Percentiles rank a stretch among this genome's conserved stretches.
phyloP scores from a whole-genome alignment of 176 grass and related monocot species.

The Oryza glumipatula region DNA sequence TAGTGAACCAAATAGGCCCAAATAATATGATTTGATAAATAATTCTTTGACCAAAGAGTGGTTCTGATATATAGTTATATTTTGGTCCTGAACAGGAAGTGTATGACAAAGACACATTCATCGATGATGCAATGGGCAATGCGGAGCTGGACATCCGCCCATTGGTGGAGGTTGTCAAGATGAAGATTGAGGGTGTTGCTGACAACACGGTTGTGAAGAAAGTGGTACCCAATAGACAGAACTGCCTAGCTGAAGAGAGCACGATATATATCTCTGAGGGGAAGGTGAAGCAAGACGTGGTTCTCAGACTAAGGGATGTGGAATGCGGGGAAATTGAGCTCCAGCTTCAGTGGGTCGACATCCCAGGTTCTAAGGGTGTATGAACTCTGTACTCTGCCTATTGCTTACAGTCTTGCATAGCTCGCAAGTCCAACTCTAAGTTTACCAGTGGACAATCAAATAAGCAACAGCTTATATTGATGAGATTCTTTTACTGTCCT shows the following conservation, averaged over 20 bases:
- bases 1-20: not conserved
- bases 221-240: constrained; percentile 62
- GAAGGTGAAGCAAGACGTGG: constrained; percentile 65
- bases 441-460: not conserved
- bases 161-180: constrained; percentile 69
- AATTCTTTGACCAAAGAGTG: not conserved
- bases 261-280: constrained; percentile 48
- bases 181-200: constrained; percentile 57
- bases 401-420: not conserved
- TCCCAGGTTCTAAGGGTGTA: constrained; percentile 43
- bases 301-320: constrained; percentile 56
- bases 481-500: not conserved
- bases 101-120: constrained; percentile 86
- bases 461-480: not conserved
- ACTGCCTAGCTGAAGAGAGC: constrained; percentile 68
- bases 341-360: constrained; percentile 59
- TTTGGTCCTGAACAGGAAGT: constrained; percentile 65
- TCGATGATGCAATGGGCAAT: constrained; percentile 78
- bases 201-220: constrained; percentile 57
- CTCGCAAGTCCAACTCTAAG: not conserved
- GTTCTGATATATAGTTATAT: not conserved
- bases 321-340: constrained; percentile 70
- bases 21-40: not conserved
- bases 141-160: constrained; percentile 74
- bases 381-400: constrained; percentile 1